Conservation (phyloP, 2,329 filamentous ascomycete species). For the Cytospora piceae region DNA sequence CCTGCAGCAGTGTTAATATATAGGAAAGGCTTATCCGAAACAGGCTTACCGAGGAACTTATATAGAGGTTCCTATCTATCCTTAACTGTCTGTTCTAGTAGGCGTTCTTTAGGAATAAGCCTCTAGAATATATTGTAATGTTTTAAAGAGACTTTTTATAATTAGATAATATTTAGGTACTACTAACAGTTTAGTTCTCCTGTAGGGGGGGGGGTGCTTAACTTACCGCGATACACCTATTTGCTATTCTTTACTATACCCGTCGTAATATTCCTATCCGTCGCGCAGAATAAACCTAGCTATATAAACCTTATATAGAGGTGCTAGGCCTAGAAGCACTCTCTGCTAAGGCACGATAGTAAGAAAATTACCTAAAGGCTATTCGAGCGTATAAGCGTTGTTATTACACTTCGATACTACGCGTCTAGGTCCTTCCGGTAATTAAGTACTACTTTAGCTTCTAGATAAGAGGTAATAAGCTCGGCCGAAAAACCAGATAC, state of each 20-base stretch:
- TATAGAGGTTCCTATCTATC: constrained; percentile 39
- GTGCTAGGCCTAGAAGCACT: constrained; percentile 42
- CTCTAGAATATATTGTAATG: constrained; percentile 36
- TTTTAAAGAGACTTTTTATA: constrained; percentile 9
- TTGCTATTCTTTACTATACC: constrained; percentile 8
- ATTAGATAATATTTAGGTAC: background rate
- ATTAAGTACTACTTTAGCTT: constrained; percentile 51
- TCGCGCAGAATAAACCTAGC: constrained; percentile 6
- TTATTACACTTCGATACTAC: constrained; percentile 43
- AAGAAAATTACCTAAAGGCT: constrained; percentile 37
- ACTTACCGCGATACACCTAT: constrained; percentile 15
- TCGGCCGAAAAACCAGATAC: constrained; percentile 46
- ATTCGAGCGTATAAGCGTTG: constrained; percentile 35
- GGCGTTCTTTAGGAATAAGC: constrained; percentile 29
- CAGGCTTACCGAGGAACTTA: constrained; percentile 24
- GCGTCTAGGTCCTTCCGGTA: constrained; percentile 43
- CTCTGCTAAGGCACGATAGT: constrained; percentile 35
- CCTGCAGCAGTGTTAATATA: constrained; percentile 15
- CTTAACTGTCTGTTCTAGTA: constrained; percentile 37
- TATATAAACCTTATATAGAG: background rate
- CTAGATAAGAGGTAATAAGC: constrained; percentile 50
- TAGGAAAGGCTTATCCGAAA: constrained; percentile 8
- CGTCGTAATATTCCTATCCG: background rate
- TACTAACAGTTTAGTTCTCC: no score
- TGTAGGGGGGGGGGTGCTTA: background rate